Evolutionary conservation across 192 early-diverging fungal species (phyloP).

Genomic region (Coemansia sp.): DNA sequence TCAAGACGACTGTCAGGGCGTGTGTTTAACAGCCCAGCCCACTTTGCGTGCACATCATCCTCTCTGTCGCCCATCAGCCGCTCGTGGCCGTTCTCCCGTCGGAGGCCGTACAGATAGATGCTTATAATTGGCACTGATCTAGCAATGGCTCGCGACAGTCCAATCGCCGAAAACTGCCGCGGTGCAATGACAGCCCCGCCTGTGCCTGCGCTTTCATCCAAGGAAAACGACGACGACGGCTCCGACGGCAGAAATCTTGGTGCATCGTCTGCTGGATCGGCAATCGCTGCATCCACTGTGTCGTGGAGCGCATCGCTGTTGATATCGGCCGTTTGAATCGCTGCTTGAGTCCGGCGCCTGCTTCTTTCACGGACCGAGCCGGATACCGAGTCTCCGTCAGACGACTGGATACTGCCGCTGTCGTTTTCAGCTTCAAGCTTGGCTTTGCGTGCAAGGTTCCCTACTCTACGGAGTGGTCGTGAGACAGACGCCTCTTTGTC

Average conservation of each 20-base stretch:
- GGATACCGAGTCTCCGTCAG: conserved; percentile 1
- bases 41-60: conserved; percentile 32
- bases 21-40: conserved; percentile 26
- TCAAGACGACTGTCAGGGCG: conserved; percentile 40
- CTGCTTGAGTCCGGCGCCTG: neutral
- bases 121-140: conserved; percentile 26
- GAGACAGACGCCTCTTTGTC: conserved; percentile 3
- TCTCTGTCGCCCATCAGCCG: conserved; percentile 32
- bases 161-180: conserved; percentile 35
- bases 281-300: conserved; percentile 19
- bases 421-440: conserved; percentile 21
- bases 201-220: neutral
- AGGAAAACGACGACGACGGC: conserved; percentile 5
- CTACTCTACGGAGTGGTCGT: conserved; percentile 32
- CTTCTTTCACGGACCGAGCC: neutral
- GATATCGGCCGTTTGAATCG: conserved; percentile 18
- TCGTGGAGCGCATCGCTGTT: conserved; percentile 33
- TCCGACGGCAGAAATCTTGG: neutral
- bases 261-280: conserved; percentile 23
- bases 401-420: neutral
- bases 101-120: conserved; percentile 40
- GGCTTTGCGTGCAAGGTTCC: conserved; percentile 51
- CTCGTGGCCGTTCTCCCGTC: conserved; percentile 36
- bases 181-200: neutral
- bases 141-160: conserved; percentile 28